These are phyloP conservation scores for Lentinula sp. DNA, from an alignment of 768 basidiomycete species.

Conservation along the genomic window DNA sequence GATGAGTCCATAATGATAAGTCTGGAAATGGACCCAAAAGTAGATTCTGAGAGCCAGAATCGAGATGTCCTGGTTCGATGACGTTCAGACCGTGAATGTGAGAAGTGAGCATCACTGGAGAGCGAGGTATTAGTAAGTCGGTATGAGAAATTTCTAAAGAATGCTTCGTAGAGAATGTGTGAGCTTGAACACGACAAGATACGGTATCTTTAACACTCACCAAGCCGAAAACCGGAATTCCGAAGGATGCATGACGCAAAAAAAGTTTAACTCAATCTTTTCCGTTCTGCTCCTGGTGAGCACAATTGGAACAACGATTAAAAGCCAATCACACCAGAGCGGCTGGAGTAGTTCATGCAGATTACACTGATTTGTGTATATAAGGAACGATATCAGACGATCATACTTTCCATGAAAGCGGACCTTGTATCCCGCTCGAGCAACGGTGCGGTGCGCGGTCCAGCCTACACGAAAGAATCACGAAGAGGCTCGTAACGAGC, in stretches of 20 bases:
- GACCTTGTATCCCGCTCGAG: too few relatives aligned
- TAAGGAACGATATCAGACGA: too few relatives aligned
- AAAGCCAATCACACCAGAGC: not conserved
- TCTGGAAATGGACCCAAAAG: constrained; percentile 67
- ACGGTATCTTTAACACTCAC: not conserved
- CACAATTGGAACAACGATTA: not conserved
- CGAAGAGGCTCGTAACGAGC: too few relatives aligned
- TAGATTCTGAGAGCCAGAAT: constrained; percentile 48
- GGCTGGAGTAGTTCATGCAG: not conserved
- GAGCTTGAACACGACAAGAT: constrained; percentile 28
- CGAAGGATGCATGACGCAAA: not conserved
- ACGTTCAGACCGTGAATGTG: constrained; percentile 78
- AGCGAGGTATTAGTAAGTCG: not conserved
- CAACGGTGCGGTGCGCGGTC: too few relatives aligned
- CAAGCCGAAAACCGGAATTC: not conserved
- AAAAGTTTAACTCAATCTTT: not conserved
- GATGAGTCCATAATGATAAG: constrained; percentile 75
- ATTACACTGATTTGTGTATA: not conserved
- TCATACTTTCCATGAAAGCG: too few relatives aligned
- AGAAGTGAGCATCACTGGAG: constrained; percentile 14
- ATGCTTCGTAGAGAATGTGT: constrained; percentile 24
- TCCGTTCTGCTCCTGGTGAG: not conserved
- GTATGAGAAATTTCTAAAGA: too few relatives aligned
- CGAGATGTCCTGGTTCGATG: constrained; percentile 47
- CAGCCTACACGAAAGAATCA: too few relatives aligned